phyloP scores from a whole-genome alignment of 2,329 filamentous ascomycete genomes.

The Penicillium sp. region DNA sequence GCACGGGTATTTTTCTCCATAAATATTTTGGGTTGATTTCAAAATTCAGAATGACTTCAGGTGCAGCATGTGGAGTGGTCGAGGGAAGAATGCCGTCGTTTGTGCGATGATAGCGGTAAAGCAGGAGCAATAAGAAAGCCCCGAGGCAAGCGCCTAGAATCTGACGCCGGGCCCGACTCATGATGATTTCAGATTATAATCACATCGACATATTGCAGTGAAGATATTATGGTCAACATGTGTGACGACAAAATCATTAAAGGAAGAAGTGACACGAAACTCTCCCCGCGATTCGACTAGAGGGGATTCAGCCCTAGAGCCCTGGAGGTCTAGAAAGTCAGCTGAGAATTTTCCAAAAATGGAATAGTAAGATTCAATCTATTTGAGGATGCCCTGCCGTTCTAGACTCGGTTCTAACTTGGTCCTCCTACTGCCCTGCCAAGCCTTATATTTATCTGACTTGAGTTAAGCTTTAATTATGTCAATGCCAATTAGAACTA shows the following conservation, averaged over 20 bases:
- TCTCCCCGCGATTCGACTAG: not conserved
- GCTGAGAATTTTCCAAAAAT: not conserved
- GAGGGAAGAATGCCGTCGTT: not conserved
- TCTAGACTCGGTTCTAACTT: not conserved
- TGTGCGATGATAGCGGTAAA: conserved; percentile 42
- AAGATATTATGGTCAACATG: not conserved
- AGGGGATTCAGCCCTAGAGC: too few species aligned
- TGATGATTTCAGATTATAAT: not conserved
- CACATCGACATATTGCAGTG: conserved; percentile 5
- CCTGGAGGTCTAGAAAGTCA: not conserved
- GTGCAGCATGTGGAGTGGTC: not conserved
- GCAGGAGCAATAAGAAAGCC: conserved; percentile 6
- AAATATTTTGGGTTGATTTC: not conserved
- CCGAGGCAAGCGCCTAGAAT: conserved; percentile 10
- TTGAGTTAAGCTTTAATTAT: not conserved
- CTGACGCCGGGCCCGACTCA: conserved; percentile 18
- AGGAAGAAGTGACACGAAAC: not conserved
- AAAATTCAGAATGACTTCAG: not conserved
- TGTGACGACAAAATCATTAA: not conserved
- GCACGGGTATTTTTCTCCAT: conserved; percentile 14
- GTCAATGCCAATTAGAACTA: not conserved
- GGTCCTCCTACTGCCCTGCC: not conserved
- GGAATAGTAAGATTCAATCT: not conserved
- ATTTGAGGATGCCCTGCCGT: not conserved
- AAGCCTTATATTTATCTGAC: not conserved